Evolutionary conservation across 768 basidiomycete genomes (phyloP).

Genomic region (Mycena olivaceomarginata): DNA sequence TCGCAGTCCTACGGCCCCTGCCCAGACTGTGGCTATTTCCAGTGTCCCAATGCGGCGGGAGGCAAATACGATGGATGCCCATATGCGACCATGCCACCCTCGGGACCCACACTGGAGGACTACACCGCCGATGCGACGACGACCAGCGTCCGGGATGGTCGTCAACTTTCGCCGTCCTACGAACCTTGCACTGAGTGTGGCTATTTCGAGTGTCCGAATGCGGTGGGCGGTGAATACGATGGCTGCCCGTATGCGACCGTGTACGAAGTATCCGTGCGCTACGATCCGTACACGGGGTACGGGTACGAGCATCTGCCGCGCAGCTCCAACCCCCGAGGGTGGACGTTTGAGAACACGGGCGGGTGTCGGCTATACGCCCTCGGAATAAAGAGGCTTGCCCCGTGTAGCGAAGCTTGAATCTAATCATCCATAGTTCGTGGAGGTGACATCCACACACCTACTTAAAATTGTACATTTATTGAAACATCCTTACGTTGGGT

Average conservation of each 20-base stretch:
- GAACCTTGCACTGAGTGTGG: background rate
- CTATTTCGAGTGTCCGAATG: constrained; percentile 25
- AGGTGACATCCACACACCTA: background rate
- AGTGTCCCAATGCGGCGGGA: no score
- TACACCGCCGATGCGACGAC: background rate
- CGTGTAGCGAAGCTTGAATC: background rate
- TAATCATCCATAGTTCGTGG: background rate
- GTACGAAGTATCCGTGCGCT: background rate
- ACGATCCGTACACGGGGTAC: constrained; percentile 1
- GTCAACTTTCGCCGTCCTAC: background rate
- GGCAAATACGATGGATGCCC: no score
- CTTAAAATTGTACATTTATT: no score
- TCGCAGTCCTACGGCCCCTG: no score
- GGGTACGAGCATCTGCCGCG: constrained; percentile 28
- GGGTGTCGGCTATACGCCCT: constrained; percentile 27
- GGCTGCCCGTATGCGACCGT: constrained; percentile 19
- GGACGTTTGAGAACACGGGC: constrained; percentile 36
- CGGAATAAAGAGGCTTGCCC: constrained; percentile 16
- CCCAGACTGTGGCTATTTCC: no score
- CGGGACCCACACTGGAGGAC: background rate
- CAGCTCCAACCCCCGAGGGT: constrained; percentile 20
- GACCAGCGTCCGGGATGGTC: background rate
- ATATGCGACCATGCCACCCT: background rate
- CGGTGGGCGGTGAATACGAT: background rate
- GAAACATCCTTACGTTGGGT: no score